Evolutionary conservation across 2,329 filamentous ascomycete genomes (phyloP), one percentile per base, ranked within the genome.

Genomic region (Phoma sp.): DNA sequence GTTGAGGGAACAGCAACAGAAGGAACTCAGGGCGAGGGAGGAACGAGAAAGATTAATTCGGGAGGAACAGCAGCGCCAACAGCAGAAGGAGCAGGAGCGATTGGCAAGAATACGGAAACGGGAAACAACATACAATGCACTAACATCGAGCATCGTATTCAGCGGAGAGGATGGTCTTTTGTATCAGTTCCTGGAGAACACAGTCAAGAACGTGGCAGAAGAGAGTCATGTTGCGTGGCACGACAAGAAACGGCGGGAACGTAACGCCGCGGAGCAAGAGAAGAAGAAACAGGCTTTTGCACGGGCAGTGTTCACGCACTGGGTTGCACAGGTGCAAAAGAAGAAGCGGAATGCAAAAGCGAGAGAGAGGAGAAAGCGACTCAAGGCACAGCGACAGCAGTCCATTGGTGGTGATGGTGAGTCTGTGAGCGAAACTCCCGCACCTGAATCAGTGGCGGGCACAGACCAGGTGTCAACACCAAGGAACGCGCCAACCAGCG

Each of bases 141-240:
- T 80, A n/a, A 72, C 77, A 4, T 56, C 62, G 5, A 71, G 74
- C 36, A 42, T 80, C 14, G 67, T 77, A n/a, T 61, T 74, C 1
- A 68, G 76, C 25, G 64, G 68, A 0, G 62, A 65, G n/a, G 60
- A 68, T 1, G 79, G 79, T n/a, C 64, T 80, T 17, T 59, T 81
- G 29, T 67, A 76, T 48, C 78, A 81, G 49, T 81, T 74, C 50
- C 61, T 81, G 21, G 77, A 80, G 36, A 76, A 74, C 38, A 62
- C 65, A 39, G 66, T 75, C 20, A 61, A 65, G 4, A 65, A 69
- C 10, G 65, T 76, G 10, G 71, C 77, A n/a, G 62, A 66, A 3
- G 64, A 70, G 28, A 23, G 70, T 69, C 39, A 52, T 74, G 42
- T 53, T 29, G 65, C 64, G 48, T 68, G 76, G 45, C 67, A 71